phyloP scores from a whole-genome alignment of 768 basidiomycete species.

The Amanita rimosa region DNA sequence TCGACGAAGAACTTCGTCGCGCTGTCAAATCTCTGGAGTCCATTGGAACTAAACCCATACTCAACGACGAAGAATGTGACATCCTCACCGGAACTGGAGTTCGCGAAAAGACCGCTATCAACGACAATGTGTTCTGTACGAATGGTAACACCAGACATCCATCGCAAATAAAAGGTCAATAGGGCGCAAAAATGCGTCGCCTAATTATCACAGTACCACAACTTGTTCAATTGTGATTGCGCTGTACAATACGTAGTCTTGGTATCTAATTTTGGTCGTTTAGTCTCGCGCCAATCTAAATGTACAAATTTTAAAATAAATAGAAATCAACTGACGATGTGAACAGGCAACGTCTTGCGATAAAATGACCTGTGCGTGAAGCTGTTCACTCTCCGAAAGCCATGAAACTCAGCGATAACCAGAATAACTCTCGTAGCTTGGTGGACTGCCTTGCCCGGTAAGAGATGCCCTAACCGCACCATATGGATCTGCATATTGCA shows the following conservation, averaged over 20 bases:
- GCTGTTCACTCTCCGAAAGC: neutral
- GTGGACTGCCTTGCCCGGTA: slow-evolving; percentile 23
- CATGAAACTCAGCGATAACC: slow-evolving; percentile 29
- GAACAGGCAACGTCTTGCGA: too few relatives aligned
- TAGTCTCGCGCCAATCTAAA: neutral
- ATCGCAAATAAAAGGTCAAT: too few relatives aligned
- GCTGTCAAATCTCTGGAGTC: slow-evolving; percentile 21
- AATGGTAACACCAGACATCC: neutral
- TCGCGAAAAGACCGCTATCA: slow-evolving; percentile 25
- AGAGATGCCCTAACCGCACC: slow-evolving; percentile 65
- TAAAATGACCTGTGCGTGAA: slow-evolving; percentile 9
- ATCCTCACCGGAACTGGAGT: slow-evolving; percentile 45
- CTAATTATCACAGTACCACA: too few relatives aligned
- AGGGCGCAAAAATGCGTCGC: too few relatives aligned
- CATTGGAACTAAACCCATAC: slow-evolving; percentile 22
- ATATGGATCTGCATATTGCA: slow-evolving; percentile 90
- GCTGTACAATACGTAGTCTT: neutral
- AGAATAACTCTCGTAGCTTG: slow-evolving; percentile 43
- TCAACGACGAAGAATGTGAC: slow-evolving; percentile 34
- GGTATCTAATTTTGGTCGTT: neutral
- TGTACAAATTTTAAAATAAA: neutral
- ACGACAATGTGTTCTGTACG: neutral
- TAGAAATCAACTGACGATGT: neutral
- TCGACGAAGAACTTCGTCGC: slow-evolving; percentile 55
- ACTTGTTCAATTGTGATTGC: too few relatives aligned